Base-by-base conservation (phyloP, 2,329 filamentous ascomycete species). In the Phialemonium atrogriseum region DNA sequence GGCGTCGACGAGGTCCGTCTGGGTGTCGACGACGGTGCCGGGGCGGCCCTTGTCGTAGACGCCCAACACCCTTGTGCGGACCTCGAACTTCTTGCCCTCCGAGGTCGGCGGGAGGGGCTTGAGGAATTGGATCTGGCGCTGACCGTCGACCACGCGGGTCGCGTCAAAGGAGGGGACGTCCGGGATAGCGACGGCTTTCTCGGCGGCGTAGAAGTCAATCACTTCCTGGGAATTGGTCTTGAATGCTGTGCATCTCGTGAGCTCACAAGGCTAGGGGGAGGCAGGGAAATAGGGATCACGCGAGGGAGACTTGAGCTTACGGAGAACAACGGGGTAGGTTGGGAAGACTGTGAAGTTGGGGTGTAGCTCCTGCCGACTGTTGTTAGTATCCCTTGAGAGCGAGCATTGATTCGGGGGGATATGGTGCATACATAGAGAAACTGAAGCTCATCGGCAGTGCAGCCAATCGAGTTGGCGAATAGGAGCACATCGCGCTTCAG, bases 11-110 rank as follows among this genome's bases (percentile, higher is more conserved):
- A 93, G 71, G 34, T 81, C 68, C 40, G 77, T 73, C 65, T 93
- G 81, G 5, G 77, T 81, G 59, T 93, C 85, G 23, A 91, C 68
- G 2, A 94, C 85, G 8, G 80, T 83, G 35, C 84, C 84, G 0
- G 84, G 74, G 44, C 84, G 82, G 48, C 86, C 86, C 67, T 93
- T 94, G 64, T 94, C 86, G 56, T 91, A 93, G 22, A 93, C 83
- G 30, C 85, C 86, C 13, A 93, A 57, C 15, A 93, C 82, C 53
- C 81, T 87, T 49, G 70, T 77, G 45, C 82, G 73, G 40, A 84
- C 61, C 65, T 91, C 81, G 55, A 93, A 91, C 41, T 72, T 75
- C 42, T 67, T 68, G 38, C 84, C 85, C 9, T 67, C 77, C 23
- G 80, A 87, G 6, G 73, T 73, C 1, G 78, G 60, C 10, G 86